Evolutionary conservation across 1,284 basidiomycete species (phyloP).

Genomic region (Cryptococcus sp.): DNA sequence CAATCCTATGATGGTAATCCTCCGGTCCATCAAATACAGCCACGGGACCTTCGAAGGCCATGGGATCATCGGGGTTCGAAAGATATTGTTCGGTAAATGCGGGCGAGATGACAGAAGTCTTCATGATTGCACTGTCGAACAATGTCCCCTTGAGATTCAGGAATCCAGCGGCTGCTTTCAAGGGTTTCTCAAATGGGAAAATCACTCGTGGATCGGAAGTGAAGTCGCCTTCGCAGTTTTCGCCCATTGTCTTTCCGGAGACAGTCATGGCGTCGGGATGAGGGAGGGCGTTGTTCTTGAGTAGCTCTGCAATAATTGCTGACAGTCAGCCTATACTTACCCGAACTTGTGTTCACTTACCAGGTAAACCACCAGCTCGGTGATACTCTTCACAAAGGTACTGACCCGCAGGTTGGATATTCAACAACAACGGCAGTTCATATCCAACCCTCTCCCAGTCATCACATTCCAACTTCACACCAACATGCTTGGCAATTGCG

Average conservation of each 20-base stretch:
- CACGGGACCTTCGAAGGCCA: constrained; percentile 47
- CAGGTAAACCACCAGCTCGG: constrained; percentile 43
- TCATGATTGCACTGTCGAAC: constrained; percentile 49
- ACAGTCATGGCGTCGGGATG: constrained; percentile 39
- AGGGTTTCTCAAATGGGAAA: constrained; percentile 35
- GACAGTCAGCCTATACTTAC: not conserved
- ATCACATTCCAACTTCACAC: constrained; percentile 35
- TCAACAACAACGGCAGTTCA: constrained; percentile 39
- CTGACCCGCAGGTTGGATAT: constrained; percentile 43
- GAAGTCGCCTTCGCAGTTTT: constrained; percentile 39
- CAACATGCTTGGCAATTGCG: constrained; percentile 45
- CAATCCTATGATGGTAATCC: constrained; percentile 44
- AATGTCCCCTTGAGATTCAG: constrained; percentile 44
- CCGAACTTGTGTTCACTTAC: too few relatives aligned
- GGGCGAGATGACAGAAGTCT: constrained; percentile 45
- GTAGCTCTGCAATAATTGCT: constrained; percentile 41
- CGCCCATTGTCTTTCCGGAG: constrained; percentile 34
- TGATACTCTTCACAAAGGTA: constrained; percentile 47
- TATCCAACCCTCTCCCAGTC: constrained; percentile 45
- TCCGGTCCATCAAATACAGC: constrained; percentile 48
- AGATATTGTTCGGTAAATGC: constrained; percentile 42
- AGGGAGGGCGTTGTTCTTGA: constrained; percentile 34
- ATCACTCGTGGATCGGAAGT: constrained; percentile 42
- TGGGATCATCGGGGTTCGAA: constrained; percentile 42
- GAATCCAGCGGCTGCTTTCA: constrained; percentile 43